These are phyloP conservation scores for Amphicarpaea edgeworthii DNA, from an alignment of 306 rosid genomes.

Conservation along the genomic window DNA sequence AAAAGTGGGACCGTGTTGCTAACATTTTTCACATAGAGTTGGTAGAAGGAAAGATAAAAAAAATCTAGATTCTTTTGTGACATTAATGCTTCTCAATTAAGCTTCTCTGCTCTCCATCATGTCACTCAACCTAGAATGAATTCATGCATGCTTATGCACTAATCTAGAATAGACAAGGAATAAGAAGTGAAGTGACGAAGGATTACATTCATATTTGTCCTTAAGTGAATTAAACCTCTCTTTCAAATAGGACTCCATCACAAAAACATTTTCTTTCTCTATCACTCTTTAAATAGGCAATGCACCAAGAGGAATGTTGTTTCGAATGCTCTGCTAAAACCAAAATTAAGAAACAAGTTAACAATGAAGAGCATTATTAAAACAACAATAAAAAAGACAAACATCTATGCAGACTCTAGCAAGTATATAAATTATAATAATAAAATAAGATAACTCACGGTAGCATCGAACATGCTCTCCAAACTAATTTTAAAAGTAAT, in stretches of 20 bases:
- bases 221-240: conserved; percentile 67
- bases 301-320: conserved; percentile 98
- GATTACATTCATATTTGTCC: conserved; percentile 80
- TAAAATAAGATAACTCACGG: too few relatives aligned
- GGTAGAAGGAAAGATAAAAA: not conserved
- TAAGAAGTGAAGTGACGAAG: conserved; percentile 33
- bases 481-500: too few relatives aligned
- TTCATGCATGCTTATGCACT: not conserved
- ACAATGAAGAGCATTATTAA: conserved; percentile 4
- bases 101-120: not conserved
- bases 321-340: conserved; percentile 80
- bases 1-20: too few relatives aligned
- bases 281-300: conserved; percentile 84
- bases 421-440: too few relatives aligned
- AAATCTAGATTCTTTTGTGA: not conserved
- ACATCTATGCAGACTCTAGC: too few relatives aligned
- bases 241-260: conserved; percentile 79
- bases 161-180: not conserved
- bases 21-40: too few relatives aligned
- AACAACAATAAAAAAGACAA: not conserved
- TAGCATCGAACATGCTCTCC: too few relatives aligned
- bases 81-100: not conserved
- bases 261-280: conserved; percentile 78
- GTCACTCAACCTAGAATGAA: conserved; percentile 13
- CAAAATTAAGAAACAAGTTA: conserved; percentile 38